Evolutionary conservation across 139 green algal species (phyloP).

Genomic region (Asterochloris erici): DNA sequence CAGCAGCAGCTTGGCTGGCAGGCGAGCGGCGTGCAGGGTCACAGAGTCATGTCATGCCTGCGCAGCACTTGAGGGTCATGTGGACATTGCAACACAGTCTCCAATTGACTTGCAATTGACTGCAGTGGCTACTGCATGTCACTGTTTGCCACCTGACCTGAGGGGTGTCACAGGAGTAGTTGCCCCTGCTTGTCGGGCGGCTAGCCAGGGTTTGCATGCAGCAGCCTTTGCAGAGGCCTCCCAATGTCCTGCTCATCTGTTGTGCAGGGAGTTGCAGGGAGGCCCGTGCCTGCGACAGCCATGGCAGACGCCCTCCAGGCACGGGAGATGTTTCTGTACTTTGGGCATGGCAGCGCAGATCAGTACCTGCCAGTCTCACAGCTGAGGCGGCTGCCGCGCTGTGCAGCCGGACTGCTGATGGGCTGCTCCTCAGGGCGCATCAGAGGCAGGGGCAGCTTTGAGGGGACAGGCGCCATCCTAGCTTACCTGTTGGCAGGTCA

Average conservation of each 20-base stretch:
- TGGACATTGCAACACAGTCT: not conserved
- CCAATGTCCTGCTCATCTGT: not conserved
- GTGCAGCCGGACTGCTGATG: conserved; percentile 78
- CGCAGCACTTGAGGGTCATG: not conserved
- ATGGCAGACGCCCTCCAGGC: conserved; percentile 52
- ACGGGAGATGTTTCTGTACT: conserved; percentile 85
- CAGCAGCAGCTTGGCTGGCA: conserved; percentile 54
- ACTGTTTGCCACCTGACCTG: too few species aligned
- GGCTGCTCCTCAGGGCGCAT: conserved; percentile 89
- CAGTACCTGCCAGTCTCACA: conserved; percentile 58
- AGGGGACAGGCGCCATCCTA: conserved; percentile 59
- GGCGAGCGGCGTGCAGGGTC: conserved; percentile 28
- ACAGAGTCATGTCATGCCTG: not conserved
- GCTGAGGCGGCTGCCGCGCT: conserved; percentile 59
- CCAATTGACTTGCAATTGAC: not conserved
- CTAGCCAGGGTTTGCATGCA: too few species aligned
- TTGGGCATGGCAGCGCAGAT: conserved; percentile 85
- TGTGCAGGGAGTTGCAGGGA: conserved; percentile 54
- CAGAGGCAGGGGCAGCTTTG: conserved; percentile 44
- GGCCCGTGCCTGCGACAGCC: conserved; percentile 20
- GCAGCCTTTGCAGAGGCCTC: not conserved
- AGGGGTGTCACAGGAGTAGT: too few species aligned
- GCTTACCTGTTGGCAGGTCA: conserved; percentile 76
- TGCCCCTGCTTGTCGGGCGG: too few species aligned
- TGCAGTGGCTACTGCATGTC: too few species aligned